phyloP scores from a whole-genome alignment of 768 basidiomycete species.

The Rhodotorula babjevae region DNA sequence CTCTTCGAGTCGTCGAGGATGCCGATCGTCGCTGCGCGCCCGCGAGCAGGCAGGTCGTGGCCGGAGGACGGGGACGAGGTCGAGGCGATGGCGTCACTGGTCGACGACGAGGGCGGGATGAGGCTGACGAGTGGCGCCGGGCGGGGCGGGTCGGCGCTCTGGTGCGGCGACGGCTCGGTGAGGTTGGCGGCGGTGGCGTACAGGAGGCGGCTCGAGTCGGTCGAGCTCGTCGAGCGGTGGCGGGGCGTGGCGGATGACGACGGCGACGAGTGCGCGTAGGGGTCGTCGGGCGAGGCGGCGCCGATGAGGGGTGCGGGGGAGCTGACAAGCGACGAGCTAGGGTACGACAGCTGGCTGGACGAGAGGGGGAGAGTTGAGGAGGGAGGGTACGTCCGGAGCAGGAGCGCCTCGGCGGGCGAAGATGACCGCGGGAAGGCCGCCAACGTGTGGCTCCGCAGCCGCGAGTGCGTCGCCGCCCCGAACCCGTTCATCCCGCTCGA shows the following conservation, averaged over 20 bases:
- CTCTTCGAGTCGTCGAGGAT: slow-evolving; percentile 29
- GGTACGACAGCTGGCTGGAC: slow-evolving; percentile 12
- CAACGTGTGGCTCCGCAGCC: slow-evolving; percentile 30
- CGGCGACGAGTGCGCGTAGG: not conserved
- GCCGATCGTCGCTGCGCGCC: slow-evolving; percentile 34
- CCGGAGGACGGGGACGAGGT: not conserved
- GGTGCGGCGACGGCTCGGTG: not conserved
- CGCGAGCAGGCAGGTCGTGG: slow-evolving; percentile 1
- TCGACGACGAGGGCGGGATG: not conserved
- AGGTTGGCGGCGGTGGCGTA: slow-evolving; percentile 24
- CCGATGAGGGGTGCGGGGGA: not conserved
- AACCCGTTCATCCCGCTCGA: not conserved
- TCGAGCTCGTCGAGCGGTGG: slow-evolving; percentile 33
- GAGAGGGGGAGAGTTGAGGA: not conserved
- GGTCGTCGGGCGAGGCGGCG: not conserved
- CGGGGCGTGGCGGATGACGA: not conserved
- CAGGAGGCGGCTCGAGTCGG: slow-evolving; percentile 31
- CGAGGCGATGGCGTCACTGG: too few species aligned
- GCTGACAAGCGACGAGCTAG: not conserved
- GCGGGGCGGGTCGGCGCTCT: not conserved
- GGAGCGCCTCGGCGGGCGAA: not conserved
- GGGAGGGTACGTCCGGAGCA: not conserved
- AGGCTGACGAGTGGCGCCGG: slow-evolving; percentile 18
- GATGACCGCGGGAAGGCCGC: slow-evolving; percentile 27
- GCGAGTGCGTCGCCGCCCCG: not conserved